Evolutionary conservation across 352 stramenopile genomes (phyloP), one percentile per base, ranked within the genome.

Genomic region (Pythium aquatile): DNA sequence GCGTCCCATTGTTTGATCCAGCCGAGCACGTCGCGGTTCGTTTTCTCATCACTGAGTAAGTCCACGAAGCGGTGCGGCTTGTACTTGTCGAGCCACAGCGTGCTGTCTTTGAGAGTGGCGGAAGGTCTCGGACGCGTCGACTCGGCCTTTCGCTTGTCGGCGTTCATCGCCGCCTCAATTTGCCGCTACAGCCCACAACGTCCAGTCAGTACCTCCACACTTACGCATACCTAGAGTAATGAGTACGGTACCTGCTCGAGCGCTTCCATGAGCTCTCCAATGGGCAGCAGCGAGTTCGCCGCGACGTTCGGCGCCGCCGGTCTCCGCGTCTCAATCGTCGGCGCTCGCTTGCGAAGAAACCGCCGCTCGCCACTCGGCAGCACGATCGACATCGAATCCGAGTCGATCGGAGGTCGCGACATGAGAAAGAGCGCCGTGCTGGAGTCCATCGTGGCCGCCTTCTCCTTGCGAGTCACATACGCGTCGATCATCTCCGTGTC

Each of bases 61-160:
- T 99, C 88, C 14, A 96, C 79, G 63, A 98, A 99, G 44, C 79
- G 82, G 37, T 87, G 75, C 2, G 97, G 97, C 17, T 93, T 91
- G 84, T 99, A 99, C 69, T 98, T 99, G 70, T 99, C 96, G 11
- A 99, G 83, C 97, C 97, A 99, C 26, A 99, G 74, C 44, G 78
- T 73, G 16, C 69, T 63, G 26, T 76, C 67, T 24, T 76, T 73
- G 3, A 26, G 11, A 2, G 11, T 33, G 1, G 24, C 39, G 26
- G 16, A 37, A 13, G 9, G 30, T 7, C 14, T 26, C 2, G 20
- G 26, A 35, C 13, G 46, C 35, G 28, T 26, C 35, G 63, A 39
- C 52, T 63, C 42, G 8, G 55, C 46, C 20, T 74, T 55, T 11
- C n/a, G 70, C 58, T 60, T 24, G 69, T 68, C 28, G 80, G 69